Percentiles rank a stretch among this genome's conserved stretches.
Conservation (phyloP, 768 basidiomycete species). For the Boletus huronensis region DNA sequence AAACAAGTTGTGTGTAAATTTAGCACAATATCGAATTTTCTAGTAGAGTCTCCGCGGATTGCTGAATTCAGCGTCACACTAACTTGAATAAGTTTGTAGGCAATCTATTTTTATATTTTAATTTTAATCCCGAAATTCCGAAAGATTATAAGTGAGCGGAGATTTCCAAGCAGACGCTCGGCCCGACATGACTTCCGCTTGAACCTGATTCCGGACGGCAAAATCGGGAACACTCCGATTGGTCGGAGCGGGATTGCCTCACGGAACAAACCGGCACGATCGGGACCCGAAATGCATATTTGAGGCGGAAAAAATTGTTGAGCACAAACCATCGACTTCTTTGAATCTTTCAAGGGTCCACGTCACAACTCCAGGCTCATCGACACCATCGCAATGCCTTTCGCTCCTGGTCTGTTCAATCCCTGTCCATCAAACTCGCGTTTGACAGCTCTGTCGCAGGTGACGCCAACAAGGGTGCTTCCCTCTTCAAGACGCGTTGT, state of each 20-base stretch:
- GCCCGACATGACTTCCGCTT: neutral
- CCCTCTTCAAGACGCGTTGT: constrained; percentile 94
- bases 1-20: too few relatives aligned
- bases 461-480: constrained; percentile 87
- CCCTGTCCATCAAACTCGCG: neutral
- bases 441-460: constrained; percentile 40
- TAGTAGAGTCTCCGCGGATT: too few relatives aligned
- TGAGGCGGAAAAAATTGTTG: constrained; percentile 11
- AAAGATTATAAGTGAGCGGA: too few relatives aligned
- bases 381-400: constrained; percentile 37
- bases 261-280: constrained; percentile 31
- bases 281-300: constrained; percentile 20
- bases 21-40: too few relatives aligned
- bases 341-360: too few relatives aligned
- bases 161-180: too few relatives aligned
- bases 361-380: constrained; percentile 6
- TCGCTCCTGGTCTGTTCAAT: constrained; percentile 36
- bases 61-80: too few relatives aligned
- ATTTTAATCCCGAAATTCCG: too few relatives aligned
- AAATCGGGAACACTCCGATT: constrained; percentile 20
- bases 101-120: too few relatives aligned
- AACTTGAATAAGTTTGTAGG: too few relatives aligned
- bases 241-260: constrained; percentile 7
- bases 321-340: constrained; percentile 1
- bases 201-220: neutral